Base-by-base conservation (phyloP, 352 stramenopile genomes). In the Phytophthora citricola region DNA sequence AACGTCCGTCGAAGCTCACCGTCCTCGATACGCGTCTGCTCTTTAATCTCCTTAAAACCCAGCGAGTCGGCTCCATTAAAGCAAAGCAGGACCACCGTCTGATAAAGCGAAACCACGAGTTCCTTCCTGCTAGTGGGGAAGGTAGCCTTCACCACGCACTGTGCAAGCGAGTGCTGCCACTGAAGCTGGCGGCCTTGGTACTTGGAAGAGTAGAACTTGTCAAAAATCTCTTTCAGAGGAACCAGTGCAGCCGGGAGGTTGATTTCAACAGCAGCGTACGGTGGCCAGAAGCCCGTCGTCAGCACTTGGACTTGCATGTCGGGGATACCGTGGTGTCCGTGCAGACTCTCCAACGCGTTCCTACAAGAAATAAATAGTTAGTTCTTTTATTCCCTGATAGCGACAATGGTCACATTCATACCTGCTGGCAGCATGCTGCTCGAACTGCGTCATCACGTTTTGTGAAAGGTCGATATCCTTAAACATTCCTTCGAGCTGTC, bases 401-500 rank as follows among this genome's bases (percentile, higher is more conserved):
- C 58, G n/a, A 11, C 20, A 9, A 5, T 2, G 50, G 20, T 38
- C 14, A n/a, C n/a, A 27, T 49, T 14, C 64, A 41, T 72, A 93
- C 85, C 79, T 78, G 80, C 87, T 95, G 1, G 83, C 73, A 49
- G 80, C 69, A 59, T 94, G 85, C 58, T 97, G 78, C 29, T 91
- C 69, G 70, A 98, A 98, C 56, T 96, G 84, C 2, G 70, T 85
- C 95, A 99, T 99, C 36, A 98, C 90, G 45, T 98, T 98, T 48
- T 92, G 78, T 17, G 90, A 98, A 29, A 98, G 87, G 53, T 99
- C 96, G 57, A 99, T 99, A 76, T 99, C 98, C 75, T 98, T 98
- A 75, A 99, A 99, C 97, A 99, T 99, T 10, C 98, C 98, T 73
- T 99, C 98, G 39, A 99, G 95, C 84, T 94, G 55, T 48, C 22